Evolutionary conservation across 2,329 filamentous ascomycete genomes (phyloP), one percentile per base, ranked within the genome.

Genomic region (Cladosporium sp.): DNA sequence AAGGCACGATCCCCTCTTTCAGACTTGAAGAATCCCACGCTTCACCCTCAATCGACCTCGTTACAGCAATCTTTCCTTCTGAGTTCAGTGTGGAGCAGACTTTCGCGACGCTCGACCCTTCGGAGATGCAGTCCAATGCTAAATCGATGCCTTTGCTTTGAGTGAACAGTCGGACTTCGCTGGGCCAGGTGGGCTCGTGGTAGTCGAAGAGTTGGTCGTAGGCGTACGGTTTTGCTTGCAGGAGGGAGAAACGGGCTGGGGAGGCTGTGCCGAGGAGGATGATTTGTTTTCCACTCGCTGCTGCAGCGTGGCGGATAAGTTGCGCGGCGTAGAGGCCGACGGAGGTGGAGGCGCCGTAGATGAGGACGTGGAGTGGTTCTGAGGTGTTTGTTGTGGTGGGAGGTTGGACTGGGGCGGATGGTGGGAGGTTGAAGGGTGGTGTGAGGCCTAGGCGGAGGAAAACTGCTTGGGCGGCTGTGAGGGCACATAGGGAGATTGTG

Each of bases 391-490:
- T 48, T 23, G 25, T 28, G 28, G n/a, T 5, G 25, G 21, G 4
- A 2, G n/a, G 2, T 23, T 28, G 21, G 48, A 43, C 7, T n/a
- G 39, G 6, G 2, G 39, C 18, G 18, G 39, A 21, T 6, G 18
- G 8, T 43, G 39, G 23, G 5, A 18, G 14, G 30, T 62, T 18
- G 58, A 81, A 82, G 0, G 80, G 79, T 1, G 73, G 67, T 0
- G 69, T 67, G 2, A 82, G 63, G 0, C 74, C 76, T 5, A 83
- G 70, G 0, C 81, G 74, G 23, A 69, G 70, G 58, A 77, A 82
- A 3, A 82, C 46, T 0, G 72, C 77, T 63, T 83, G 80, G 0
- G 80, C 80, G 3, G 79, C 80, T 0, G 80, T 82, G 18, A 83
- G 65, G 5, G 73, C 79, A 16, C 79, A 81, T 58, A 82, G 69